A percentile compares a stretch with the other conserved stretches of the same genome.
Conservation (phyloP, 2,329 filamentous ascomycete species). For the Emericellopsis cladophorae region DNA sequence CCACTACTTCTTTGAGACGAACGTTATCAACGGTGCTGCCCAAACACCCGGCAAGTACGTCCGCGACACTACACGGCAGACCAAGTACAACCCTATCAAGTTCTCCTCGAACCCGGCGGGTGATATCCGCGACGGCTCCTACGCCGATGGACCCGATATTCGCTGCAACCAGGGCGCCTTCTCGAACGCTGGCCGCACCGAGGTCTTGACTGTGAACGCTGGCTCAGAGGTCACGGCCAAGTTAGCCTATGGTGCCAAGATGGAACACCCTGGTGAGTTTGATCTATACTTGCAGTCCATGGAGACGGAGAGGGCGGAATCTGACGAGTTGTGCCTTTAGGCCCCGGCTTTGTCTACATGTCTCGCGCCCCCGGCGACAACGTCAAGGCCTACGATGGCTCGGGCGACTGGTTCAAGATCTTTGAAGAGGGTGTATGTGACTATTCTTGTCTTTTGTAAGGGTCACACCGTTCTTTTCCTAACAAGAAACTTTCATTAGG, state of each 20-base stretch:
- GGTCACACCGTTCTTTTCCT: too few species aligned
- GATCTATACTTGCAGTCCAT: neutral
- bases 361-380: constrained; percentile 11
- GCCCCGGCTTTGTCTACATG: constrained; percentile 11
- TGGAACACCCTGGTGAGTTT: constrained; percentile 7
- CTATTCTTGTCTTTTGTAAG: neutral
- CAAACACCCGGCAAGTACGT: constrained; percentile 9
- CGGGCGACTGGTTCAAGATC: constrained; percentile 14
- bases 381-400: constrained; percentile 13
- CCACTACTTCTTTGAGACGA: constrained; percentile 16
- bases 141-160: constrained; percentile 10
- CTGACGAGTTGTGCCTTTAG: constrained; percentile 3
- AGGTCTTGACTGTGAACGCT: constrained; percentile 11
- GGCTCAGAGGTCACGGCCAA: constrained; percentile 10
- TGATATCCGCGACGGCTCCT: constrained; percentile 10
- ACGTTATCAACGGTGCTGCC: constrained; percentile 9
- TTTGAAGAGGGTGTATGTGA: constrained; percentile 8
- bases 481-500: neutral
- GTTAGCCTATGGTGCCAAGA: constrained; percentile 7
- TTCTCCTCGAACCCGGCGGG: constrained; percentile 11
- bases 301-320: neutral
- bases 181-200: constrained; percentile 6
- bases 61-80: constrained; percentile 11
- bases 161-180: constrained; percentile 16
- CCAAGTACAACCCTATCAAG: constrained; percentile 14